Evolutionary conservation across 148 eudicot genomes (phyloP).

Genomic region (Rhododendron ovatum): DNA sequence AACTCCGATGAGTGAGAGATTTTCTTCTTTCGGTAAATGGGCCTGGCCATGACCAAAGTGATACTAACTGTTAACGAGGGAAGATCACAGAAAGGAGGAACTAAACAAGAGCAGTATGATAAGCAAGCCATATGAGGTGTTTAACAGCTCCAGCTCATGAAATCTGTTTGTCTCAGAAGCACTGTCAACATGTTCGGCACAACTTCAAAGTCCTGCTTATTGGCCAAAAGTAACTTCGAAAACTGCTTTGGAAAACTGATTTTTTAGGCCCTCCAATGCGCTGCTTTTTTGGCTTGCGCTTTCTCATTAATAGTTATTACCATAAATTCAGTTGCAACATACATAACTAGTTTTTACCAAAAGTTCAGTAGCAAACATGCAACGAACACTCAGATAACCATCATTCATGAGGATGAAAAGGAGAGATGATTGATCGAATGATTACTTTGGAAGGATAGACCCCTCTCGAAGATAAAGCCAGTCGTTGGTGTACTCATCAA

Average conservation of each 20-base stretch:
- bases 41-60: constrained; percentile 43
- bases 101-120: not conserved
- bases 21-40: constrained; percentile 66
- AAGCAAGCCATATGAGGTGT: not conserved
- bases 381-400: not conserved
- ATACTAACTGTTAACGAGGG: constrained; percentile 6
- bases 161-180: not conserved
- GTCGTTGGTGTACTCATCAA: constrained; percentile 94
- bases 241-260: not conserved
- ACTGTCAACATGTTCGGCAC: not conserved
- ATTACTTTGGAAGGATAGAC: constrained; percentile 85
- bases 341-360: not conserved
- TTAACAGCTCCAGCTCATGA: not conserved
- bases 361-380: not conserved
- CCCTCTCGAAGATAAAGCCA: constrained; percentile 96
- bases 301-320: not conserved
- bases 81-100: not conserved
- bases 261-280: not conserved
- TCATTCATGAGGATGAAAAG: constrained; percentile 2
- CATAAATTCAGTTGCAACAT: not conserved
- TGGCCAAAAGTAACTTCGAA: not conserved
- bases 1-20: constrained; percentile 42
- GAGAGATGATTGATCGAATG: constrained; percentile 13
- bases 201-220: not conserved
- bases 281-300: not conserved